Evolutionary conservation across 75 land plant species (phyloP).

Genomic region (Pseudotsuga menziesii): DNA sequence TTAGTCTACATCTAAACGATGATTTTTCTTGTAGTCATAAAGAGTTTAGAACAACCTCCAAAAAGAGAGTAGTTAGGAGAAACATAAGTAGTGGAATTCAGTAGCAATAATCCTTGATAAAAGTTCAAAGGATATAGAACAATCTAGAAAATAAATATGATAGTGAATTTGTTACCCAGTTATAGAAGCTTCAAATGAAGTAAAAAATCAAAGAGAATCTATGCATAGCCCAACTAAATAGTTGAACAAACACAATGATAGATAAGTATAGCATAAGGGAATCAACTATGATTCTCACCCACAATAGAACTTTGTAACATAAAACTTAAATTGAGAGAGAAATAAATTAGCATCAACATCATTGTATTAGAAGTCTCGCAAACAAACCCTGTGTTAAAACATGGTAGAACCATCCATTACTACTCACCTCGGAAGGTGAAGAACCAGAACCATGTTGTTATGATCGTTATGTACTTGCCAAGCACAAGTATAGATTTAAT

Average conservation of each 20-base stretch:
- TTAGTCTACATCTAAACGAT: too few species aligned
- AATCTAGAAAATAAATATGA: too few species aligned
- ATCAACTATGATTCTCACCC: not conserved
- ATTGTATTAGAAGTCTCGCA: not conserved
- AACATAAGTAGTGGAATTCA: too few species aligned
- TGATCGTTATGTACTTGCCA: slow-evolving; percentile 1
- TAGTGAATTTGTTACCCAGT: too few species aligned
- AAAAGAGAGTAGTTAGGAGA: too few species aligned
- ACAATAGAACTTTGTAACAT: not conserved
- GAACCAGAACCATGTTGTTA: not conserved
- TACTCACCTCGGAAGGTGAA: slow-evolving; percentile 7
- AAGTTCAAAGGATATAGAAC: too few species aligned
- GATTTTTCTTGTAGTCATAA: too few species aligned
- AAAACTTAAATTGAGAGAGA: not conserved
- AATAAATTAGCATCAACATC: not conserved
- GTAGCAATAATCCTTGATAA: too few species aligned
- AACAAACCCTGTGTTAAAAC: not conserved
- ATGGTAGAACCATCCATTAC: not conserved
- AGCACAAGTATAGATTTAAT: not conserved
- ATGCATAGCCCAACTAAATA: too few species aligned
- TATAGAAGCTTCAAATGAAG: too few species aligned
- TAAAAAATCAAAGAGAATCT: too few species aligned
- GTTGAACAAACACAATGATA: not conserved
- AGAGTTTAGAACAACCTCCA: too few species aligned
- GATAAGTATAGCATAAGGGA: not conserved